Percentiles rank a stretch among this genome's conserved stretches.
phyloP scores from a whole-genome alignment of 192 early-diverging fungal genomes.

The Backusella psychrophila region DNA sequence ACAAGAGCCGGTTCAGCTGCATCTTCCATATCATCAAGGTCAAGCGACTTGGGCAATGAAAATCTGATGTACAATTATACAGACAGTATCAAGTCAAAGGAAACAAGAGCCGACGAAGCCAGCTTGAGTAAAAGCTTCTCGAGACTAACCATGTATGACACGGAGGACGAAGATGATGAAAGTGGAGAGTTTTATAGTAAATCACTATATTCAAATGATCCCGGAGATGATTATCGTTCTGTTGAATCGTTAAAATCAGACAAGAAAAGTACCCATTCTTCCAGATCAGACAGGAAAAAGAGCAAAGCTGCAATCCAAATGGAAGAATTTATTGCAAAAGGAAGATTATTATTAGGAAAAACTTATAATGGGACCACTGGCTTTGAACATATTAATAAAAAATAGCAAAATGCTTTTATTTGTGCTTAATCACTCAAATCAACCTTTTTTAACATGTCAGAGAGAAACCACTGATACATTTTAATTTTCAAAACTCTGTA shows the following conservation, averaged over 20 bases:
- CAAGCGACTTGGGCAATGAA: not conserved
- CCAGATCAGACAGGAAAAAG: not conserved
- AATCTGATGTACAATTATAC: not conserved
- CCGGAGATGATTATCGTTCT: not conserved
- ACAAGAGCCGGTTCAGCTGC: not conserved
- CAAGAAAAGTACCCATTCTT: not conserved
- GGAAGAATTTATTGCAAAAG: not conserved
- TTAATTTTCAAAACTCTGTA: no score
- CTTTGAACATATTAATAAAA: not conserved
- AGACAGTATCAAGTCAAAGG: not conserved
- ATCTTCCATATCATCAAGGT: not conserved
- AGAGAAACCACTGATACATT: not conserved
- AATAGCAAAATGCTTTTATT: not conserved
- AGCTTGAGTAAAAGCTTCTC: not conserved
- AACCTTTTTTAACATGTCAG: not conserved
- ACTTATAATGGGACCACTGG: not conserved
- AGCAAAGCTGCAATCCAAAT: not conserved
- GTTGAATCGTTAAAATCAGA: not conserved
- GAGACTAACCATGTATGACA: not conserved
- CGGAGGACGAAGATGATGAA: not conserved
- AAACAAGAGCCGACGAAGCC: not conserved
- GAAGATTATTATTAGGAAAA: not conserved
- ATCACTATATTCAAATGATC: not conserved
- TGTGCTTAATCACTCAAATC: not conserved
- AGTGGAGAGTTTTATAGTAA: not conserved